A percentile compares a stretch with the other conserved stretches of the same genome.
phyloP scores from a whole-genome alignment of 495 filamentous ascomycete species.

The Bathelium albidoporum region DNA sequence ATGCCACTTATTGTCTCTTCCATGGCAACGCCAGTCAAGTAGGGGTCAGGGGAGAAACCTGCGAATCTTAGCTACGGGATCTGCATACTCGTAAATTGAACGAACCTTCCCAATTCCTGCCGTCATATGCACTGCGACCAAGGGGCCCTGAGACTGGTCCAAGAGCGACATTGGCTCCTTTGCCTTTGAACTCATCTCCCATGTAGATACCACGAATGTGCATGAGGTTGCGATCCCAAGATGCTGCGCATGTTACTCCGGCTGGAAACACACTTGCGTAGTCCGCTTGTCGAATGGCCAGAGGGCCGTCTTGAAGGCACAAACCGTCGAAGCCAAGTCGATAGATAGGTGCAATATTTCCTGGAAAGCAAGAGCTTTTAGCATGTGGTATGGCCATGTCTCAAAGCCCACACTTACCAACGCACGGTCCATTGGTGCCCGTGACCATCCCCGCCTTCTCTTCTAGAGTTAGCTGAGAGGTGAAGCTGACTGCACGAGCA shows the following conservation, averaged over 20 bases:
- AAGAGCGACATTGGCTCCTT: constrained; percentile 21
- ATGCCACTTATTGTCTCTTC: constrained; percentile 46
- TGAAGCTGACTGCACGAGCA: constrained; percentile 14
- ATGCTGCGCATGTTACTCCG: constrained; percentile 17
- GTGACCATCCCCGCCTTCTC: constrained; percentile 20
- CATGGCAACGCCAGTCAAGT: constrained; percentile 43
- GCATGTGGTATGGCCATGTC: background rate
- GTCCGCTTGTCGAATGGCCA: constrained; percentile 31
- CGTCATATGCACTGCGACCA: constrained; percentile 15
- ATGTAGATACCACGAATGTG: constrained; percentile 14
- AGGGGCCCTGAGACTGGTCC: constrained; percentile 19
- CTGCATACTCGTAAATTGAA: background rate
- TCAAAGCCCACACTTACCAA: background rate
- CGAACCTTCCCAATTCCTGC: constrained; percentile 21
- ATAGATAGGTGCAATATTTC: constrained; percentile 27
- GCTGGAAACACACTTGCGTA: constrained; percentile 21
- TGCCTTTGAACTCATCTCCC: constrained; percentile 20
- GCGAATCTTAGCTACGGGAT: background rate
- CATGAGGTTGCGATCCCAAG: constrained; percentile 24
- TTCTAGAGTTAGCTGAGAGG: constrained; percentile 16
- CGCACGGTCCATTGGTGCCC: constrained; percentile 17
- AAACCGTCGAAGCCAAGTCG: constrained; percentile 38
- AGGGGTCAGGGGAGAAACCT: constrained; percentile 23
- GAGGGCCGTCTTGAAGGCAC: constrained; percentile 41
- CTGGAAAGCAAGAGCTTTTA: background rate